Base-by-base conservation (phyloP, 176 grass and related monocot species). In the Cenchrus fungigraminus region DNA sequence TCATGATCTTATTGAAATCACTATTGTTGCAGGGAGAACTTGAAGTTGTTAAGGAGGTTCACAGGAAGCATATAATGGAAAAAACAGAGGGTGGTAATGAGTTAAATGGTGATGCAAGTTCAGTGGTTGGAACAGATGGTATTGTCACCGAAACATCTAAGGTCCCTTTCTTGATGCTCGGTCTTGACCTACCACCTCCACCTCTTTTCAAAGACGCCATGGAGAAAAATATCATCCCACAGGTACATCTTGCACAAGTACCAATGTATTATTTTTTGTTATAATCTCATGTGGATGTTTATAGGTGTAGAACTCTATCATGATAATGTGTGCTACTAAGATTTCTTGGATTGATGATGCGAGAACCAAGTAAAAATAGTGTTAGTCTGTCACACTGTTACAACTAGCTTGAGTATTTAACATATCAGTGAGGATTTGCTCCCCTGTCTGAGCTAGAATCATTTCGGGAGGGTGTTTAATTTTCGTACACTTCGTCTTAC, bases 181-280 rank as follows among this genome's bases (percentile, higher is more conserved):
- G 97, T 79, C 91, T 98, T 77, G 97, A 98, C 77, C 83, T 98
- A 52, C 97, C 97, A 46, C 89, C 93, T n/a, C 97, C 97, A 71
- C 97, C 97, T 66, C 93, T 98, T 89, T 98, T 98, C 79, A 95
- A 98, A 89, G 97, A 98, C 8, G 93, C 93, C 14, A 98, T 98
- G 97, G 97, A 98, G 83, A 98, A 98, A 93, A 95, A 98, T 71
- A 98, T 98, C 71, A 98, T 98, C 70, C 97, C 97, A 84, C 97
- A 98, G 93, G 97, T 94, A 86, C 82, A 74, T 34, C 74, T 78
- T 71, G 29, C 61, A 49, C 72, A 79, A 65, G 9, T 28, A 79
- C 71, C 12, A 73, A 43, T 58, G 29, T 47, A n/a, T 50, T 40
- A 58, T 70, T 9, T 54, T 25, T 55, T 46, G 34, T 55, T 86